Percentiles rank a stretch among this genome's conserved stretches.
phyloP scores from a whole-genome alignment of 179 eudicot species.

The Dionaea muscipula region DNA sequence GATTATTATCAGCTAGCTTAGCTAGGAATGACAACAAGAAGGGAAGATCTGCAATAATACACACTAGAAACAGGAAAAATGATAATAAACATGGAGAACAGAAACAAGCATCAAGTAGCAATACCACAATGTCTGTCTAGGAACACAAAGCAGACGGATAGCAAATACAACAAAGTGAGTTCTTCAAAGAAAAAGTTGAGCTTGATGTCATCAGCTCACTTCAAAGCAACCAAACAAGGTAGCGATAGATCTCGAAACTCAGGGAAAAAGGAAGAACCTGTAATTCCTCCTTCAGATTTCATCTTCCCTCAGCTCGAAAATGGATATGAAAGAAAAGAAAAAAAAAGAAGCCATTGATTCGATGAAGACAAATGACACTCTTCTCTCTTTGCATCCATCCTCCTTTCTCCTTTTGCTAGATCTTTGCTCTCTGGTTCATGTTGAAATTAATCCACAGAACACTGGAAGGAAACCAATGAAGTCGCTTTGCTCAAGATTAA shows the following conservation, averaged over 20 bases:
- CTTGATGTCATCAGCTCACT: conserved; percentile 27
- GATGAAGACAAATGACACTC: conserved; percentile 23
- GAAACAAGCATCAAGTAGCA: conserved; percentile 11
- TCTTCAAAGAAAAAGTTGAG: conserved; percentile 21
- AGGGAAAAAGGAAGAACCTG: conserved; percentile 31
- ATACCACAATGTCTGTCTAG: conserved; percentile 24
- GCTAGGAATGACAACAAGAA: too few relatives aligned
- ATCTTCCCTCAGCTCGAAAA: conserved; percentile 30
- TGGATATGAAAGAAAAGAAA: too few relatives aligned
- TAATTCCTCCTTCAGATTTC: conserved; percentile 24
- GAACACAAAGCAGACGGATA: conserved; percentile 18
- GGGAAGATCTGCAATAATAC: too few relatives aligned
- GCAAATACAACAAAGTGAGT: conserved; percentile 19
- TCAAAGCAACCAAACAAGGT: too few relatives aligned
- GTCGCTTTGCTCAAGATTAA: background rate
- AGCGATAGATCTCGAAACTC: conserved; percentile 15
- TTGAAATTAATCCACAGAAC: too few relatives aligned
- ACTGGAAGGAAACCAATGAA: too few relatives aligned
- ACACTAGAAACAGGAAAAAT: too few relatives aligned
- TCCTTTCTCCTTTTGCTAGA: background rate
- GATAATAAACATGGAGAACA: too few relatives aligned
- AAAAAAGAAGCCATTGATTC: conserved; percentile 26
- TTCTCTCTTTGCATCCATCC: conserved; percentile 15
- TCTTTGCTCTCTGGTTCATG: background rate
- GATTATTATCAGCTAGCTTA: too few relatives aligned